Percentiles rank a stretch among this genome's conserved stretches.
phyloP scores from a whole-genome alignment of 2,329 filamentous ascomycete species.

The Aspergillus awamori region DNA sequence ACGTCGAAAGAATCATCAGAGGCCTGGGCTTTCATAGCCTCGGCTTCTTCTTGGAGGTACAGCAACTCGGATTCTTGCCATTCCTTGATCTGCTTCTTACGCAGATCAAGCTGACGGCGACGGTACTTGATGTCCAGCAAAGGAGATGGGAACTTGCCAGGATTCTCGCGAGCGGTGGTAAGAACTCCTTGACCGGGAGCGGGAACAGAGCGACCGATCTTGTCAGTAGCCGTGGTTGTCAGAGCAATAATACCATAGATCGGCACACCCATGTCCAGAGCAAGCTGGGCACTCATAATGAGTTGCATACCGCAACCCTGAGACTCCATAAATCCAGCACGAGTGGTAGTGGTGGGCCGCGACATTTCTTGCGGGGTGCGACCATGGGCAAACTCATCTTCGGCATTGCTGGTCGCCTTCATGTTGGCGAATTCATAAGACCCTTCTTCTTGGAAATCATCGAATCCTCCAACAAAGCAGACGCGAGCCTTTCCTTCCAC shows the following conservation, averaged over 20 bases:
- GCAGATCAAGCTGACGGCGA: constrained; percentile 88
- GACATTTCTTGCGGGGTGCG: constrained; percentile 98
- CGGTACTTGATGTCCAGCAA: constrained; percentile 97
- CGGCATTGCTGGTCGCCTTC: constrained; percentile 98
- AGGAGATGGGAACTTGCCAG: constrained; percentile 90
- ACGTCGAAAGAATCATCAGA: constrained; percentile 71
- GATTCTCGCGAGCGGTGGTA: constrained; percentile 88
- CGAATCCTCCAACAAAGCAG: constrained; percentile 97
- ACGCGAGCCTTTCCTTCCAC: constrained; percentile 96
- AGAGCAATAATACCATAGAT: constrained; percentile 94
- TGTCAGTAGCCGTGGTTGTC: constrained; percentile 95
- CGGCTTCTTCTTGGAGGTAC: constrained; percentile 88
- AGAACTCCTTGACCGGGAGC: constrained; percentile 96
- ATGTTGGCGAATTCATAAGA: constrained; percentile 99
- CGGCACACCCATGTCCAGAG: constrained; percentile 96
- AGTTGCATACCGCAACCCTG: constrained; percentile 98
- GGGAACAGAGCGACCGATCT: constrained; percentile 96
- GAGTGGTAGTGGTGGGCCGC: constrained; percentile 90
- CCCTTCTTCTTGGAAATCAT: constrained; percentile 98
- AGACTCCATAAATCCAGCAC: constrained; percentile 99
- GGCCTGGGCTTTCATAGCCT: constrained; percentile 82
- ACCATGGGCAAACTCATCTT: constrained; percentile 93
- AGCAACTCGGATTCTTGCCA: constrained; percentile 96
- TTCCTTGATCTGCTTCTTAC: constrained; percentile 90
- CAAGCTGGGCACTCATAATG: constrained; percentile 96